phyloP scores from a whole-genome alignment of 345 rosid species.

The Reutealis trisperma region DNA sequence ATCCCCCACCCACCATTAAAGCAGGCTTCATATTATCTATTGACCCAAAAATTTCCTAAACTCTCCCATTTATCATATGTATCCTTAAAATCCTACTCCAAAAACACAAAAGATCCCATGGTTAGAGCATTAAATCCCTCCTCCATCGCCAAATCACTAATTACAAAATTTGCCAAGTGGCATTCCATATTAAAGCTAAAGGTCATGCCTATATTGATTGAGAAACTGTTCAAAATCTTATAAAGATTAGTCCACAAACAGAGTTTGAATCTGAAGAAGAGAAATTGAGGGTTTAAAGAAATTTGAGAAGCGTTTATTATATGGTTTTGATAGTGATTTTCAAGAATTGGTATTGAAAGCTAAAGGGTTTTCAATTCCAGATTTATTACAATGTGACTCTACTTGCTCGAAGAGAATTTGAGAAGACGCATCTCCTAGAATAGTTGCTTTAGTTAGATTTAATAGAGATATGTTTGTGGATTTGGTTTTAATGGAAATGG shows the following conservation, averaged over 20 bases:
- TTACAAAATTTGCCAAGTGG: constrained; percentile 45
- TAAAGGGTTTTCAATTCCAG: no score
- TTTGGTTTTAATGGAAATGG: constrained; percentile 44
- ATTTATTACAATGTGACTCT: no score
- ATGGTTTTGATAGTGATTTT: no score
- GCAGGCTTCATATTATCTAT: constrained; percentile 13
- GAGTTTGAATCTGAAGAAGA: constrained; percentile 29
- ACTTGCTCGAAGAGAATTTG: no score
- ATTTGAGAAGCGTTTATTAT: constrained; percentile 41
- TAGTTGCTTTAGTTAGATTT: constrained; percentile 47
- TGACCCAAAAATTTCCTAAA: constrained; percentile 31
- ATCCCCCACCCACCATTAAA: constrained; percentile 23
- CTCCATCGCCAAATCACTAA: constrained; percentile 42
- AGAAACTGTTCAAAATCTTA: constrained; percentile 32
- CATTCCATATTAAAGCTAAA: constrained; percentile 32
- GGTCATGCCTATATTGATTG: constrained; percentile 37
- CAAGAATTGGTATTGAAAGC: no score
- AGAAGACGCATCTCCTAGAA: constrained; percentile 34
- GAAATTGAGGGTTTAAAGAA: constrained; percentile 39
- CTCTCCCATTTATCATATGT: constrained; percentile 34
- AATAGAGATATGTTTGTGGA: constrained; percentile 62
- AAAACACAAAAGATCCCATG: constrained; percentile 33
- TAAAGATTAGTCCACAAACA: constrained; percentile 23
- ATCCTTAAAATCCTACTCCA: constrained; percentile 39
- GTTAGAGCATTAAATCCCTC: constrained; percentile 30